phyloP scores from a whole-genome alignment of 352 stramenopile genomes.

The Globisporangium orthogonon region DNA sequence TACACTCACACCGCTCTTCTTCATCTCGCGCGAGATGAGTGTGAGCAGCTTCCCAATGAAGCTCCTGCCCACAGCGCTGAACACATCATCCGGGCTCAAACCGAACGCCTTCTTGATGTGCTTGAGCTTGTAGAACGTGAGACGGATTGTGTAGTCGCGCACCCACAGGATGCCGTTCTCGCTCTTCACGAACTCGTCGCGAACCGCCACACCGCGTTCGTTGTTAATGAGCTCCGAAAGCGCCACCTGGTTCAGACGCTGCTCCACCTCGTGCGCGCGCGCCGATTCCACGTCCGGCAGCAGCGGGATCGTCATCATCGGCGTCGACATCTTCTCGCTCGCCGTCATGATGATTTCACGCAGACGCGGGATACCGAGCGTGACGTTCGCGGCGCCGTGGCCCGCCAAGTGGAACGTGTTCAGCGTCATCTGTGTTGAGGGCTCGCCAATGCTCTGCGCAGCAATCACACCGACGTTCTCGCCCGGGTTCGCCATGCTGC shows the following conservation, averaged over 20 bases:
- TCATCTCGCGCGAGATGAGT: slow-evolving; percentile 94
- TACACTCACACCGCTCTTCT: slow-evolving; percentile 72
- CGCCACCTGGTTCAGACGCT: slow-evolving; percentile 90
- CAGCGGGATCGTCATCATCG: slow-evolving; percentile 98
- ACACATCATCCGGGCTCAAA: slow-evolving; percentile 92
- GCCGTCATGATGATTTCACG: slow-evolving; percentile 99
- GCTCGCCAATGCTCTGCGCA: slow-evolving; percentile 98
- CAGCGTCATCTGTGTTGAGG: slow-evolving; percentile 99
- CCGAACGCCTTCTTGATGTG: slow-evolving; percentile 95
- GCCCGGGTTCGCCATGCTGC: slow-evolving; percentile 93
- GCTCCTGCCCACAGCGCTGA: slow-evolving; percentile 68
- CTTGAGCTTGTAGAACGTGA: slow-evolving; percentile 93
- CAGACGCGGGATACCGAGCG: slow-evolving; percentile 98
- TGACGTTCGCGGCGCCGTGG: slow-evolving; percentile 99
- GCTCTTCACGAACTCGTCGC: slow-evolving; percentile 88
- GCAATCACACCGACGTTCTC: slow-evolving; percentile 98
- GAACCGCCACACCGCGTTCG: slow-evolving; percentile 88
- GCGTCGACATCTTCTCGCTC: slow-evolving; percentile 95
- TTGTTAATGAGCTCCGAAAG: slow-evolving; percentile 92
- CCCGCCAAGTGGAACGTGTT: slow-evolving; percentile 99
- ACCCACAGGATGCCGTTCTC: slow-evolving; percentile 92
- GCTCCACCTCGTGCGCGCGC: slow-evolving; percentile 70
- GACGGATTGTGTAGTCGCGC: slow-evolving; percentile 94
- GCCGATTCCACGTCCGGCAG: slow-evolving; percentile 35
- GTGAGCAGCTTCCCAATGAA: slow-evolving; percentile 93